Evolutionary conservation across 2,329 filamentous ascomycete genomes (phyloP), one percentile per base, ranked within the genome.

Genomic region (Phyllosticta citriasiana): DNA sequence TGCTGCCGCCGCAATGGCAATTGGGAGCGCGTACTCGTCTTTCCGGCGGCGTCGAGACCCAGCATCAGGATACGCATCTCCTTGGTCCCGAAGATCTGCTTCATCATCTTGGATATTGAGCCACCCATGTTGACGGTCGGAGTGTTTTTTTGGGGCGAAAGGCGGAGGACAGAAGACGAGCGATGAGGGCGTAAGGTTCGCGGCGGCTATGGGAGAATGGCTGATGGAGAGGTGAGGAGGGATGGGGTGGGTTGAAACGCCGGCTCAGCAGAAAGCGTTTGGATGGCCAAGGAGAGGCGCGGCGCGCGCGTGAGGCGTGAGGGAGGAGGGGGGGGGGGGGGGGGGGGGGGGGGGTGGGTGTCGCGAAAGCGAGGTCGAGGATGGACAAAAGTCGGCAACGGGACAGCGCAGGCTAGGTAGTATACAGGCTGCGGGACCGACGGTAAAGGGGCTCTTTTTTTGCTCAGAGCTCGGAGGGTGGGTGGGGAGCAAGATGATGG

Each of bases 61-160:
- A 99, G 81, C 94, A 99, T 99, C 73, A 97, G 81, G 73, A 99
- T 83, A 70, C 94, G 89, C 91, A 97, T 97, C 79, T 97, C 94
- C 81, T 96, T 96, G 61, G 91, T 95, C 80, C 93, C 93, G 80
- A 97, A 97, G 83, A 97, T 91, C 88, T 96, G 97, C 80, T 88
- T 88, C 89, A 97, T 90, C 80, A 96, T 88, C 79, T 96, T 96
- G 67, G 91, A 96, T 74, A 97, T 82, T 76, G 88, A 86, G 68
- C 84, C 89, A 74, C 93, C 93, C 93, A 97, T 97, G 63, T 70
- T 87, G 80, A 78, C 80, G 63, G 79, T 64, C 19, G 58, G 22
- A 19, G 59, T 56, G 50, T 57, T 50, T 35, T 59, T 35, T 59
- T 53, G 40, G 57, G 57, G 62, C 22, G 14, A 54, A 50, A 12